Evolutionary conservation across 352 stramenopile species (phyloP).

Genomic region (Achlya hypogyna): DNA sequence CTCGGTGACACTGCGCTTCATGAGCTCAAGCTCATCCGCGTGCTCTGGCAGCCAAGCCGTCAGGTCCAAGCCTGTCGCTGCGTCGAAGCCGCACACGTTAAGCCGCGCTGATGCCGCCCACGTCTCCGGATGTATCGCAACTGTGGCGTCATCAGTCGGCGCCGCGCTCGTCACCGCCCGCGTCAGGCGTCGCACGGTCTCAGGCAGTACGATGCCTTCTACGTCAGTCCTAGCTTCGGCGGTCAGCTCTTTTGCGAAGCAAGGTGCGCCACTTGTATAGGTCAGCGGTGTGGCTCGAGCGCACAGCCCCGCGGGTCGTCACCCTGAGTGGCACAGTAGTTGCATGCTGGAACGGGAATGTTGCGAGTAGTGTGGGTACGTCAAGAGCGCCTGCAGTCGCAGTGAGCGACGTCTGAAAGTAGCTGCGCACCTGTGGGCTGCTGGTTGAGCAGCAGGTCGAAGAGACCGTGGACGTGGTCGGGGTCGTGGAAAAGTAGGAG

Average conservation of each 20-base stretch:
- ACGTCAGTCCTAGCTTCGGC: background rate
- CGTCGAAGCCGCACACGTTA: constrained; percentile 9
- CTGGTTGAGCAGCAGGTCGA: constrained; percentile 8
- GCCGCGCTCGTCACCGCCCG: background rate
- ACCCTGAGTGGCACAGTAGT: constrained; percentile 2
- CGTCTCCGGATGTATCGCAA: background rate
- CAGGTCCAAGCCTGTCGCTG: background rate
- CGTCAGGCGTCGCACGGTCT: background rate
- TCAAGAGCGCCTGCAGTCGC: background rate
- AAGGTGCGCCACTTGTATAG: background rate
- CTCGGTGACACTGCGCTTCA: background rate
- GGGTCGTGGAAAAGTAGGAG: background rate
- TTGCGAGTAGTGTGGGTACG: background rate
- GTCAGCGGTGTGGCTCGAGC: background rate
- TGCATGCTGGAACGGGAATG: constrained; percentile 8
- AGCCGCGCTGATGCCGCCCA: background rate
- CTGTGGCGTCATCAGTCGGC: background rate
- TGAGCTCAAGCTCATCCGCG: background rate
- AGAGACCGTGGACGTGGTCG: constrained; percentile 6
- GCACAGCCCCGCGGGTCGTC: background rate
- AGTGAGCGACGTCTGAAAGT: background rate
- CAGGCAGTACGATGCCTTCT: background rate
- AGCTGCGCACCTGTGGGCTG: background rate
- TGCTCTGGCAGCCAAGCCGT: background rate
- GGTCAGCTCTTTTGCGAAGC: background rate